phyloP scores from a whole-genome alignment of 192 early-diverging fungal genomes.

The Oehlia diaphana region DNA sequence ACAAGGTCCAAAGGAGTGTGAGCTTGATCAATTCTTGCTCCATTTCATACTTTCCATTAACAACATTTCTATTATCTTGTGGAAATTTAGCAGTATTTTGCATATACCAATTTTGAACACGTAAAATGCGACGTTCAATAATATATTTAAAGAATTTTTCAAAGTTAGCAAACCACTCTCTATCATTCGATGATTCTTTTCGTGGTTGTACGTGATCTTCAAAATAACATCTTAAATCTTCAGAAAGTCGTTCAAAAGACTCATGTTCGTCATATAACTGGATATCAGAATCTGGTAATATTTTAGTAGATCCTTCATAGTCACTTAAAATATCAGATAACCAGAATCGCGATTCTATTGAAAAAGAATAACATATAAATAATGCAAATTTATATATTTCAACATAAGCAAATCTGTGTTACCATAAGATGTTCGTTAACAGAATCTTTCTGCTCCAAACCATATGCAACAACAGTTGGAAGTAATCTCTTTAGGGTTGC shows the following conservation, averaged over 20 bases:
- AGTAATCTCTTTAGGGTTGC: slow-evolving; percentile 5
- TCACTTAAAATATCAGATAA: not conserved
- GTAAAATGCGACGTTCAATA: slow-evolving; percentile 13
- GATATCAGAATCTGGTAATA: slow-evolving; percentile 9
- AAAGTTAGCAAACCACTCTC: slow-evolving; percentile 9
- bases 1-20: slow-evolving; percentile 6
- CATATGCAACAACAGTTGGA: slow-evolving; percentile 1
- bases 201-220: slow-evolving; percentile 14
- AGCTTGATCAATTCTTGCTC: slow-evolving; percentile 21
- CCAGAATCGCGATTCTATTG: slow-evolving; percentile 10
- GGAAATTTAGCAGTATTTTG: slow-evolving; percentile 12
- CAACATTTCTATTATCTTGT: slow-evolving; percentile 23
- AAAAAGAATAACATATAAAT: not conserved
- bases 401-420: not conserved
- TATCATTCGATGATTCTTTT: slow-evolving; percentile 1
- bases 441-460: slow-evolving; percentile 15
- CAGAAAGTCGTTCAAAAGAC: slow-evolving; percentile 6
- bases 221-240: slow-evolving; percentile 8
- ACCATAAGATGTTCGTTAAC: not conserved
- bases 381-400: not conserved
- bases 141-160: slow-evolving; percentile 24
- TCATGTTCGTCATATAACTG: slow-evolving; percentile 1
- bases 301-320: not conserved
- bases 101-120: slow-evolving; percentile 26
- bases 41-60: not conserved